Evolutionary conservation across 805 yeast genomes (phyloP), one percentile per base, ranked within the genome.

Genomic region (Cyberlindnera nakhonratchasimensis): DNA sequence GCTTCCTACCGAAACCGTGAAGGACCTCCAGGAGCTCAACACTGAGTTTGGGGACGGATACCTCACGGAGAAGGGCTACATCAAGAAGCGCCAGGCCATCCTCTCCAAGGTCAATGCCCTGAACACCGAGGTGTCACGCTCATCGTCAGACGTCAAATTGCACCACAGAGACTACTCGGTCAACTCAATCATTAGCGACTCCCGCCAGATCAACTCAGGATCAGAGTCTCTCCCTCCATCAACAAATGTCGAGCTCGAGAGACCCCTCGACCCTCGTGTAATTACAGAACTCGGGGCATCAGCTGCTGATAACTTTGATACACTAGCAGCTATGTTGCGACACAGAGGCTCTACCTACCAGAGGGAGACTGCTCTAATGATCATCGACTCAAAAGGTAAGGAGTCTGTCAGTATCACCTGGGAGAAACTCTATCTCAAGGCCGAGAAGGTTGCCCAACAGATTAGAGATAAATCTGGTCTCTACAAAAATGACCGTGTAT

Each of bases 391-490:
- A 3, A 84, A 77, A 52, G 97, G 96, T 6, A 90, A 87, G 58
- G 97, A 90, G 55, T 69, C 75, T 1, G 71, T 71, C 26, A 66
- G 84, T 1, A 83, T 91, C 12, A 71, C 91, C 1, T 93, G 99
- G 99, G 96, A 87, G 45, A 89, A 87, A 57, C 69, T 93, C 13
- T 85, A 87, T 50, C 61, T 82, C 30, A 77, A 82, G 53, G 84
- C 97, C 0, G 95, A 88, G 57, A 88, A 86, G 55, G 82, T 93
- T 8, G 96, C 96, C 0, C 87, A 82, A 59, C 85, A 82, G 59
- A 82, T 88, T 46, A 71, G 79, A 34, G 87, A 83, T 55, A 82
- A 82, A 53, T 70, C 84, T 11, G 79, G 86, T 1, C 64, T 88
- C 23, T 84, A 81, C 58, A 77, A 86, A 25, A 88, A 86, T 53